Evolutionary conservation across 441 rosid genomes (phyloP).

Genomic region (Adansonia grandidieri): DNA sequence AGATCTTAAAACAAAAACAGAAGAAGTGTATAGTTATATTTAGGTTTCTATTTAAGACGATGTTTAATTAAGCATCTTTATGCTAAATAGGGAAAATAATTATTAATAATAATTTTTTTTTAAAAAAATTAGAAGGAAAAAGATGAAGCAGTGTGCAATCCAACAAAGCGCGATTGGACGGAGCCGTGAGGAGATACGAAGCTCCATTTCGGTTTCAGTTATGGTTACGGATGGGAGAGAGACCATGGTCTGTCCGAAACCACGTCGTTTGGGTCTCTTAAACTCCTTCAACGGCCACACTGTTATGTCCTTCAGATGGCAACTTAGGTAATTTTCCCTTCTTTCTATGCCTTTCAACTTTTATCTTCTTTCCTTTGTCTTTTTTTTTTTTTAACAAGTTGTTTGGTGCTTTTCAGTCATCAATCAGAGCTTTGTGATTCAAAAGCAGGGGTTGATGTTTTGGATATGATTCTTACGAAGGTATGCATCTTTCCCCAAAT

Average conservation of each 20-base stretch:
- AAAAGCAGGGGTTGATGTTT: constrained; percentile 59
- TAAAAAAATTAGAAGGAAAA: not conserved
- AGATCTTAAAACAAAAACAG: not conserved
- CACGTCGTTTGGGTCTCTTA: constrained; percentile 63
- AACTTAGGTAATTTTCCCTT: constrained; percentile 51
- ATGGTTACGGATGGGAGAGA: constrained; percentile 47
- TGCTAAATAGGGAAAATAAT: not conserved
- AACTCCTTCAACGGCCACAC: constrained; percentile 52
- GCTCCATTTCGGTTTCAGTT: constrained; percentile 35
- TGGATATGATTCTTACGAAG: constrained; percentile 78
- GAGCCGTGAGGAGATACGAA: constrained; percentile 56
- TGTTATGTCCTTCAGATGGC: constrained; percentile 64
- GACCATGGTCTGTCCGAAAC: constrained; percentile 76
- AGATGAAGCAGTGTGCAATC: constrained; percentile 72
- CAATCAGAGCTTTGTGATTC: constrained; percentile 68
- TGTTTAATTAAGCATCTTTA: not conserved
- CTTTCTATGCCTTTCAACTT: not conserved
- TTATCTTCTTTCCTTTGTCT: not conserved
- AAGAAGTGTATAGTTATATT: not conserved
- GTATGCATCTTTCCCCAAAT: constrained; percentile 32
- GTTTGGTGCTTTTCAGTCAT: constrained; percentile 50
- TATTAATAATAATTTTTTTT: not conserved
- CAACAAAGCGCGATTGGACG: constrained; percentile 57
- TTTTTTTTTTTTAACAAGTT: not conserved
- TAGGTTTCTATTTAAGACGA: not conserved